Evolutionary conservation across 2,329 filamentous ascomycete species (phyloP).

Genomic region (Aspergillus sp.): DNA sequence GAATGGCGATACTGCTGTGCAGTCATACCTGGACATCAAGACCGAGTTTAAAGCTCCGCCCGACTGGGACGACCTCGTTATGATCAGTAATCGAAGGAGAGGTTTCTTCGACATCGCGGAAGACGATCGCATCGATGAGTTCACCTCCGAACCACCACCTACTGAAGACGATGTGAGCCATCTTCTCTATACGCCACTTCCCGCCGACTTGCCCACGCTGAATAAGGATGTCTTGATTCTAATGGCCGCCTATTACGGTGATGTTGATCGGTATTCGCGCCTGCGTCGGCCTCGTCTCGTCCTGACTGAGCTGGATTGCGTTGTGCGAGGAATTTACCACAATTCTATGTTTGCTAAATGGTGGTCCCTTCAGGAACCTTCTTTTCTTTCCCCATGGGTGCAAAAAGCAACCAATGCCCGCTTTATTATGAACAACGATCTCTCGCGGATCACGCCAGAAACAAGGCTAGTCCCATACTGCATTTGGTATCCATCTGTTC

Average conservation of each 20-base stretch:
- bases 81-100: too few species aligned
- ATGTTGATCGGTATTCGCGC: neutral
- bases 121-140: neutral
- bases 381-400: neutral
- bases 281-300: neutral
- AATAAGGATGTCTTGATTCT: neutral
- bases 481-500: neutral
- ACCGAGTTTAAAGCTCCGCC: too few species aligned
- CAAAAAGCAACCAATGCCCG: neutral
- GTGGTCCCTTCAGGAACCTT: neutral
- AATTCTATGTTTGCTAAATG: neutral
- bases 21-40: neutral
- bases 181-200: neutral
- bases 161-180: neutral
- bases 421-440: neutral
- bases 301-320: rapidly evolving
- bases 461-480: neutral
- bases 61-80: too few species aligned
- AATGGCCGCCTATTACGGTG: neutral
- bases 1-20: neutral
- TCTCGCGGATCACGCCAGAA: neutral
- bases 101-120: neutral
- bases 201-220: neutral
- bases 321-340: neutral
- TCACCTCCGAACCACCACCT: neutral